These are phyloP conservation scores for Monotropa hypopitys DNA, from an alignment of 179 eudicot species.

Conservation along the genomic window DNA sequence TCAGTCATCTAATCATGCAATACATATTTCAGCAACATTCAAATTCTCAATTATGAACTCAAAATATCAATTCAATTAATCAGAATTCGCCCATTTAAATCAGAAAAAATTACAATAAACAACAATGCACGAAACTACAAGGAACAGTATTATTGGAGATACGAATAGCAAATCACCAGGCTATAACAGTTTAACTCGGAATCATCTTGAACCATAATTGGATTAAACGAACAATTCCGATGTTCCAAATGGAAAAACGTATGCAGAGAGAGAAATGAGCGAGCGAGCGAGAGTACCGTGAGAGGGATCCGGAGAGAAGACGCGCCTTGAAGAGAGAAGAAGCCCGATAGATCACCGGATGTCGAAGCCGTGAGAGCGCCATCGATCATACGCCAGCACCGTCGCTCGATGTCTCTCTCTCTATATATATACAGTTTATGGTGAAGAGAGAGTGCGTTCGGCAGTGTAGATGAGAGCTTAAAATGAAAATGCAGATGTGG, in stretches of 20 bases:
- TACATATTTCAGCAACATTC: background rate
- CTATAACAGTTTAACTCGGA: background rate
- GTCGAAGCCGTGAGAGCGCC: conserved; percentile 62
- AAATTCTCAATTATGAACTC: background rate
- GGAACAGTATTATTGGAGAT: background rate
- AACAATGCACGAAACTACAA: background rate
- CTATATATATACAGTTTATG: too few species aligned
- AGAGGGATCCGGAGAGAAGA: conserved; percentile 15
- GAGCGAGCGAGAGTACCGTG: background rate
- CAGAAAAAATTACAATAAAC: background rate
- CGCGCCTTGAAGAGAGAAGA: conserved; percentile 38
- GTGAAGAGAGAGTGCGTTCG: too few species aligned
- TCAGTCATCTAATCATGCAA: background rate
- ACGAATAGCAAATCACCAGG: background rate
- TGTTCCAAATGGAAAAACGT: background rate
- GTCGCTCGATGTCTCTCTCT: too few species aligned
- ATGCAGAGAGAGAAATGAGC: background rate
- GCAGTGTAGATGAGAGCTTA: too few species aligned
- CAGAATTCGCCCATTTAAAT: background rate
- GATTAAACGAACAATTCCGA: background rate
- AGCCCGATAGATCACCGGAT: conserved; percentile 42
- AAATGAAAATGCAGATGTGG: too few species aligned
- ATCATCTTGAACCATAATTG: background rate
- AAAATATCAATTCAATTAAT: background rate
- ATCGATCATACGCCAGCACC: conserved; percentile 21